phyloP scores from a whole-genome alignment of 768 basidiomycete genomes.

The Mycena floridula region DNA sequence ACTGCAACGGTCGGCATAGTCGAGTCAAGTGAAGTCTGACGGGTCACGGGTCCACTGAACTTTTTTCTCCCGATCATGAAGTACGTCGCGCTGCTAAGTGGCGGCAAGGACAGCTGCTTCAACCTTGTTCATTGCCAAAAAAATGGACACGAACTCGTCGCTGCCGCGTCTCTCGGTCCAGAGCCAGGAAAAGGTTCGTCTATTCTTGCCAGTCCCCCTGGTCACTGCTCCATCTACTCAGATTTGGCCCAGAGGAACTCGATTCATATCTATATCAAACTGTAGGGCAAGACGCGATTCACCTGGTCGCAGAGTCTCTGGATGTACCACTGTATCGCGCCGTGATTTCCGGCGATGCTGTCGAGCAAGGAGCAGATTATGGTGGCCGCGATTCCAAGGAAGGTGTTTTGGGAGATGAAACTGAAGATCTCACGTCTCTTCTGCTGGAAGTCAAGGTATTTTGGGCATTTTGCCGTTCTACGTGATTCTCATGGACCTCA shows the following conservation, averaged over 20 bases:
- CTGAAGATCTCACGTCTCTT: conserved; percentile 83
- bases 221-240: conserved; percentile 13
- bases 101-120: conserved; percentile 97
- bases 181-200: conserved; percentile 75
- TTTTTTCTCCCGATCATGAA: conserved; percentile 49
- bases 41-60: conserved; percentile 12
- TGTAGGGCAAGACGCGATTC: conserved; percentile 93
- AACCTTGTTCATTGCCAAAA: conserved; percentile 84
- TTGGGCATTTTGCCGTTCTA: conserved; percentile 1
- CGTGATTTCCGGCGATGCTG: conserved; percentile 73
- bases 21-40: conserved; percentile 14
- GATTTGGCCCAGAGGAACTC: conserved; percentile 70
- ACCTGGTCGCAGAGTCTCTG: conserved; percentile 78
- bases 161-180: conserved; percentile 85
- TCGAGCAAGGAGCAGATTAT: conserved; percentile 83
- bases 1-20: conserved; percentile 94
- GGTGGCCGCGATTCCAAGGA: conserved; percentile 54
- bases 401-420: conserved; percentile 83
- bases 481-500: conserved; percentile 20
- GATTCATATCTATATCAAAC: conserved; percentile 99
- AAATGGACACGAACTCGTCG: conserved; percentile 84
- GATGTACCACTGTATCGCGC: conserved; percentile 81
- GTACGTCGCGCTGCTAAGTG: conserved; percentile 90
- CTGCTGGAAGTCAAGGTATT: conserved; percentile 72
- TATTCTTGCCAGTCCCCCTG: conserved; percentile 11